Evolutionary conservation across 169 alveolate species (phyloP).

Genomic region (Plasmodium sp.): DNA sequence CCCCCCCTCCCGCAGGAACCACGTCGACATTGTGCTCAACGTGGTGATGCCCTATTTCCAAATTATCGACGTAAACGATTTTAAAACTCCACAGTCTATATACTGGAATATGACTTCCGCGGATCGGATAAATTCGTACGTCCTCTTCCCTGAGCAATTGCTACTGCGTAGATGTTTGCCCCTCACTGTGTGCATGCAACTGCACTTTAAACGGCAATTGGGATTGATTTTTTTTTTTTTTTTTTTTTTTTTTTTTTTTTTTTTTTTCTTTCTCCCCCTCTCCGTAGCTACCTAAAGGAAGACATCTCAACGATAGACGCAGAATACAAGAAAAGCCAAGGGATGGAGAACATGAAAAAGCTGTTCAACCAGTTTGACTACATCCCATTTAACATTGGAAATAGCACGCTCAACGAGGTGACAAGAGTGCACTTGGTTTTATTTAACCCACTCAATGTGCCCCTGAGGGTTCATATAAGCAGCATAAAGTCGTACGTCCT

Average conservation of each 20-base stretch:
- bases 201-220: not conserved
- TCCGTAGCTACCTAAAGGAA: slow-evolving; percentile 40
- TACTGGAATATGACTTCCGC: slow-evolving; percentile 70
- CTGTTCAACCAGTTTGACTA: slow-evolving; percentile 53
- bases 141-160: not conserved
- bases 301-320: slow-evolving; percentile 27
- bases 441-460: slow-evolving; percentile 50
- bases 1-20: slow-evolving; percentile 23
- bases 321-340: slow-evolving; percentile 45
- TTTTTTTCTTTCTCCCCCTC: not conserved
- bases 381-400: slow-evolving; percentile 69
- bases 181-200: not conserved
- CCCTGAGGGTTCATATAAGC: slow-evolving; percentile 53
- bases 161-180: not conserved
- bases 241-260: not conserved
- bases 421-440: slow-evolving; percentile 49
- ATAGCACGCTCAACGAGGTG: slow-evolving; percentile 31
- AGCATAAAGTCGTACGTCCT: slow-evolving; percentile 54
- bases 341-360: slow-evolving; percentile 52
- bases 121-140: slow-evolving; percentile 48
- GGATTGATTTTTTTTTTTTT: not conserved
- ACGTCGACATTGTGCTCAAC: slow-evolving; percentile 50
- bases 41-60: slow-evolving; percentile 73
- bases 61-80: slow-evolving; percentile 61
- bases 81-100: slow-evolving; percentile 60